Evolutionary conservation across 768 basidiomycete species (phyloP).

Genomic region (Hysterangium stoloniferum): DNA sequence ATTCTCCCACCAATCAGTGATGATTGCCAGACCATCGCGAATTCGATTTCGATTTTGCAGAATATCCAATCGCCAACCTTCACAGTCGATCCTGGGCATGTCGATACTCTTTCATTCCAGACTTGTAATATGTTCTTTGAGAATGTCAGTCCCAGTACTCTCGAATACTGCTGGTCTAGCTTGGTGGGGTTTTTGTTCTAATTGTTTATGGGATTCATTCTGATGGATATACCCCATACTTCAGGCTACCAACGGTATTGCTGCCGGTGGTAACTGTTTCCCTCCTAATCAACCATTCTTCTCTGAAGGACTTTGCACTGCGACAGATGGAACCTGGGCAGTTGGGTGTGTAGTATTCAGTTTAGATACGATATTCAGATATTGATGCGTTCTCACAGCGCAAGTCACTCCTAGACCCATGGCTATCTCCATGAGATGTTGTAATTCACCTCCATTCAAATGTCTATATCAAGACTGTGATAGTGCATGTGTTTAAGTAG

Average conservation of each 20-base stretch:
- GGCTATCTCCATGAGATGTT: too few relatives aligned
- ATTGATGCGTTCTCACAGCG: too few relatives aligned
- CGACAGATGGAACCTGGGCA: not conserved
- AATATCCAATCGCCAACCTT: not conserved
- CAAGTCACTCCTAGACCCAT: too few relatives aligned
- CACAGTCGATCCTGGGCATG: not conserved
- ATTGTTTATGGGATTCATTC: not conserved
- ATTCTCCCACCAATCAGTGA: not conserved
- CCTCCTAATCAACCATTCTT: conserved; percentile 2
- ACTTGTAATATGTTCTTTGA: not conserved
- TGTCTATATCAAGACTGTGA: too few relatives aligned
- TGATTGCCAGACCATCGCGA: not conserved
- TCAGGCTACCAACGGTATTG: not conserved
- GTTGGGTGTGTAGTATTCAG: conserved; percentile 8
- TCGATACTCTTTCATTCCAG: not conserved
- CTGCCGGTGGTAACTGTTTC: conserved; percentile 5
- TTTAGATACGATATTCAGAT: too few relatives aligned
- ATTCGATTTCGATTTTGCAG: not conserved
- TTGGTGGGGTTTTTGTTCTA: not conserved
- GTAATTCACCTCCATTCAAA: too few relatives aligned
- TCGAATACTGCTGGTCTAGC: not conserved
- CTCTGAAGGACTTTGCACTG: conserved; percentile 8
- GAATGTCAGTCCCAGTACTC: not conserved
- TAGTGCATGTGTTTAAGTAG: too few relatives aligned
- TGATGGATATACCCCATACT: not conserved